A percentile compares a stretch with the other conserved stretches of the same genome.
Conservation (phyloP, 2,329 filamentous ascomycete genomes). For the Aspergillus sp. region DNA sequence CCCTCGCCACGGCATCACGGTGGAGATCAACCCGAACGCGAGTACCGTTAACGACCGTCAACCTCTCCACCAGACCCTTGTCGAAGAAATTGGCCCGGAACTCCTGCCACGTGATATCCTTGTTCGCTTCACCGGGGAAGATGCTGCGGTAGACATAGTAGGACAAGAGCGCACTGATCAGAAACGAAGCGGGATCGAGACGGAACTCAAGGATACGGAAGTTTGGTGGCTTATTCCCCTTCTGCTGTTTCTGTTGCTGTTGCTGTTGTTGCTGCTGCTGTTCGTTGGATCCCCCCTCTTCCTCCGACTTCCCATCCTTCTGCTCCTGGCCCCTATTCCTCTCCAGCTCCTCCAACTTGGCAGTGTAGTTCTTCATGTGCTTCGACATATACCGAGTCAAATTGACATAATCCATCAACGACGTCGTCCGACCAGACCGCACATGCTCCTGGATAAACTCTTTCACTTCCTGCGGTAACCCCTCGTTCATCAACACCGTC, state of each 20-base stretch:
- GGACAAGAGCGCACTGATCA: conserved; percentile 52
- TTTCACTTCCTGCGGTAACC: conserved; percentile 61
- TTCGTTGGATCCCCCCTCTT: conserved; percentile 1
- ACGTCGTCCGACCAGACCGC: conserved; percentile 39
- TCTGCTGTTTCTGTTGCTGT: conserved; percentile 18
- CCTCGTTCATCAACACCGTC: conserved; percentile 56
- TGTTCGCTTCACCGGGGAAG: conserved; percentile 55
- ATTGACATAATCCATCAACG: conserved; percentile 53
- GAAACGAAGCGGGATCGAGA: conserved; percentile 47
- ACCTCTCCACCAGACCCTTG: conserved; percentile 89
- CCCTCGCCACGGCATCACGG: conserved; percentile 60
- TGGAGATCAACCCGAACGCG: conserved; percentile 74
- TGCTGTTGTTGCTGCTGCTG: conserved; percentile 12
- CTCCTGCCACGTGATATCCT: conserved; percentile 97
- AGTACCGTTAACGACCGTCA: conserved; percentile 69
- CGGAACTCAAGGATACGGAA: conserved; percentile 40
- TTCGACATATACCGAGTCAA: conserved; percentile 50
- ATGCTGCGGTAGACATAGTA: conserved; percentile 58
- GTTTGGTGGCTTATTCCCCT: conserved; percentile 21
- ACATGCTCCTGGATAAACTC: conserved; percentile 52
- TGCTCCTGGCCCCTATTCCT: conserved; percentile 13
- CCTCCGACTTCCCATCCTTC: conserved; percentile 23
- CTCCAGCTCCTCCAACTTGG: conserved; percentile 19
- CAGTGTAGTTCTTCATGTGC: conserved; percentile 47
- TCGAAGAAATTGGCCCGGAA: conserved; percentile 88